Conservation (phyloP, 2,329 filamentous ascomycete species). For the Didymella glomerata region DNA sequence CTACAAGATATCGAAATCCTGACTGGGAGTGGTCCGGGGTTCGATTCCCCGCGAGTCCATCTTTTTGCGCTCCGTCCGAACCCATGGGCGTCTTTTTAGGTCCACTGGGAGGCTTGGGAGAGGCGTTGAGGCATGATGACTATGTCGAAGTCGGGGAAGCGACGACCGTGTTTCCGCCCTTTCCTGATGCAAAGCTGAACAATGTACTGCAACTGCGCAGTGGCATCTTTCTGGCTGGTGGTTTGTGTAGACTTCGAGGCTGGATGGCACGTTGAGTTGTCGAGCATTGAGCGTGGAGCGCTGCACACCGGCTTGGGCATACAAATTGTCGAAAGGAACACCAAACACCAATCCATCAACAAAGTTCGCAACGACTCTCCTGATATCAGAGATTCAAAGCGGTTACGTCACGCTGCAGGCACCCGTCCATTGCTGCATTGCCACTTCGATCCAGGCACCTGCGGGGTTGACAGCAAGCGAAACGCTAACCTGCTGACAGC, state of each 20-base stretch:
- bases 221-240: neutral
- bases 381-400: neutral
- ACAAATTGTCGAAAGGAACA: neutral
- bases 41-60: conserved; percentile 17
- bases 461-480: conserved; percentile 13
- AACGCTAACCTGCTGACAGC: conserved; percentile 8
- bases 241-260: neutral
- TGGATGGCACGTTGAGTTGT: neutral
- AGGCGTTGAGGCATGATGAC: neutral
- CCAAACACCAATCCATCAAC: neutral
- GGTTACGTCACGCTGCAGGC: neutral
- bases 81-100: neutral
- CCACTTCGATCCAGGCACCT: conserved; percentile 8
- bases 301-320: neutral
- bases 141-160: neutral
- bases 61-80: neutral
- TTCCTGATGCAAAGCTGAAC: neutral
- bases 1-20: neutral
- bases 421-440: neutral
- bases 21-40: conserved; percentile 23
- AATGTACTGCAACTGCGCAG: neutral
- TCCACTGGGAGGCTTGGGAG: neutral
- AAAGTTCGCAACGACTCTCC: neutral
- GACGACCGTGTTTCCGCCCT: neutral
- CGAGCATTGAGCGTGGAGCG: neutral